These are phyloP conservation scores for Zymoseptoria tritici DNA, from an alignment of 2,329 filamentous ascomycete genomes.

Conservation along the genomic window DNA sequence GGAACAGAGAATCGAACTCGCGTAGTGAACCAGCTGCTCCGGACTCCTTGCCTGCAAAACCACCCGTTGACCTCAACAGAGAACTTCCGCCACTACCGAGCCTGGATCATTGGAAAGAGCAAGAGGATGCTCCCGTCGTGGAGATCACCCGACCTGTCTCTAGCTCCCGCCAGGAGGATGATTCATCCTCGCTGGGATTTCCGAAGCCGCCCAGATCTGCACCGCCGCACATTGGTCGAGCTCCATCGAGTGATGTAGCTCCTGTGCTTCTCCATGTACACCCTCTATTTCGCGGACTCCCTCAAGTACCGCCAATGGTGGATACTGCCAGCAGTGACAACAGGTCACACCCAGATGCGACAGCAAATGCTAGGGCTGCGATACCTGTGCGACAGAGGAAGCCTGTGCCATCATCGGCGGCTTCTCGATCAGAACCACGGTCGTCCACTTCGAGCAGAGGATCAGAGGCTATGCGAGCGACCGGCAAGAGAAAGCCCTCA, in stretches of 20 bases:
- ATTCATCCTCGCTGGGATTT: neutral
- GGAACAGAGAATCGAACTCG: neutral
- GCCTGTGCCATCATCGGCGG: neutral
- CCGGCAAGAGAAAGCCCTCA: neutral
- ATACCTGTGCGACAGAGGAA: neutral
- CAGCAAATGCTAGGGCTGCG: neutral
- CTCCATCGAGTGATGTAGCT: neutral
- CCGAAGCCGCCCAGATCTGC: neutral
- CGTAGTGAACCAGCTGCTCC: neutral
- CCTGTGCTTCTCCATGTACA: neutral
- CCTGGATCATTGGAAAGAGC: conserved; percentile 34
- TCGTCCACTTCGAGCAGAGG: neutral
- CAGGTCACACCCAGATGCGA: neutral
- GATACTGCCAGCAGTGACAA: neutral
- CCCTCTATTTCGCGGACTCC: neutral
- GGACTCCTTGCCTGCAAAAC: conserved; percentile 5
- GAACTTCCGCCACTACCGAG: conserved; percentile 42
- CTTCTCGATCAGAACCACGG: neutral
- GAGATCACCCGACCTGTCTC: neutral
- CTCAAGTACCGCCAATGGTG: neutral
- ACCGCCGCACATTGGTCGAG: neutral
- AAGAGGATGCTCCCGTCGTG: neutral
- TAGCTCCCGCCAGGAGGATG: neutral
- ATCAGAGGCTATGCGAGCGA: neutral
- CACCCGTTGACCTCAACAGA: conserved; percentile 37